Evolutionary conservation across 108 stramenopile species (phyloP).

Genomic region (Cyclotella kingstonii): DNA sequence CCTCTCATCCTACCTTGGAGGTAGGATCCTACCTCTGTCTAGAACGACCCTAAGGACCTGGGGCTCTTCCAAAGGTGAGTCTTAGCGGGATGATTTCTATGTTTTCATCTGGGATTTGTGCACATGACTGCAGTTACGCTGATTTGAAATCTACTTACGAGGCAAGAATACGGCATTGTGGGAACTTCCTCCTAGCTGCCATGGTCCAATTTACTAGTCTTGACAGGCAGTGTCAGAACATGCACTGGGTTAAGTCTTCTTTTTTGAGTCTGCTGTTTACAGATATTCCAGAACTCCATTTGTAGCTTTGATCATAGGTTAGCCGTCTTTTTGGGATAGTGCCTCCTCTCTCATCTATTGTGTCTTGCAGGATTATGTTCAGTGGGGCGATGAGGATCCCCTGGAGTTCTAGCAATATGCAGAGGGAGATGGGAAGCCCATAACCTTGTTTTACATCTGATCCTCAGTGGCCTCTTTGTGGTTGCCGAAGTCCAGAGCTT

Average conservation of each 20-base stretch:
- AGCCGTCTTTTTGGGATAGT: conserved; percentile 1
- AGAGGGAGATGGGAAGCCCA: background rate
- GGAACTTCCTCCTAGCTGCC: conserved; percentile 3
- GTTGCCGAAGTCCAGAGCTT: conserved; percentile 13
- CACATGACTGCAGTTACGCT: conserved; percentile 1
- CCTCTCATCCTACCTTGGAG: too few relatives aligned
- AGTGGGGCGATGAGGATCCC: too few relatives aligned
- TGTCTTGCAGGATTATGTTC: background rate
- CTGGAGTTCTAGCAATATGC: background rate
- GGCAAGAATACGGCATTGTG: background rate
- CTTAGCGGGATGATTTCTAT: conserved; percentile 13
- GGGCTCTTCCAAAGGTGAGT: conserved; percentile 18
- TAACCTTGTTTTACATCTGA: conserved; percentile 8
- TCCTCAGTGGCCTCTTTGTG: conserved; percentile 14
- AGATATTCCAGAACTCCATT: background rate
- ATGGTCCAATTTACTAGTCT: background rate
- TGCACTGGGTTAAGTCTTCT: conserved; percentile 2
- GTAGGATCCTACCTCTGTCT: too few relatives aligned
- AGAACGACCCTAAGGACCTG: too few relatives aligned
- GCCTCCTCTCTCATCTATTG: background rate
- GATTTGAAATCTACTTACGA: conserved; percentile 5
- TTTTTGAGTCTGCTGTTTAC: conserved; percentile 12
- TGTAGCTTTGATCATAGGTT: conserved; percentile 15
- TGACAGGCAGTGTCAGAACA: conserved; percentile 1
- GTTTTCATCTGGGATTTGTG: conserved; percentile 4